Evolutionary conservation across 2,329 filamentous ascomycete genomes (phyloP), one percentile per base, ranked within the genome.

Genomic region (Talaromyces amestolkiae): DNA sequence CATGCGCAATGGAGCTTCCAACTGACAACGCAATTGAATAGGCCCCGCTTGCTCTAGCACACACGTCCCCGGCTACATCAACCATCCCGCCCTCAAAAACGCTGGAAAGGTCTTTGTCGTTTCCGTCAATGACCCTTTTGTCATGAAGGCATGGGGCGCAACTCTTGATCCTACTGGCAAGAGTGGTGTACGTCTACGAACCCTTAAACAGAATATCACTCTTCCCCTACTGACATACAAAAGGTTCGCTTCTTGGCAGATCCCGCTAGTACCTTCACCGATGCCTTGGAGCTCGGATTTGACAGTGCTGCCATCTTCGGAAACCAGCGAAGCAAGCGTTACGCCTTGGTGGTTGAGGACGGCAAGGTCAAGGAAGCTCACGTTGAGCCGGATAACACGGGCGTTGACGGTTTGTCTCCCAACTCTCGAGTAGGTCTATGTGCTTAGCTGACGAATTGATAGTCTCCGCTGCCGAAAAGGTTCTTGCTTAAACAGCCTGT

Each of bases 51-150:
- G 88, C 81, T 88, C 86, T 19, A 84, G 85, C 69, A 83, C 81
- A 58, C 94, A 98, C 76, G 84, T 98, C 54, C 94, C 94, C 0
- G 91, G 91, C 64, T 98, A 93, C 81, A 90, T 97, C 78, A 88
- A 87, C 74, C 90, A 92, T 75, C 85, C 89, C 64, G 87, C 89
- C 76, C 84, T 96, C 71, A 91, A 91, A 81, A 84, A 89, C 67
- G 92, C 91, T 35, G 93, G 93, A 58, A 84, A 90, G 73, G 91
- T 97, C 54, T 96, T 96, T 74, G 92, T 98, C 47, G 88, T 98
- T 65, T 89, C 91, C 17, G 93, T 97, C 75, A 98, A 98, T 76
- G 94, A 98, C 77, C 87, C 93, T 22, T 97, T 97, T 77, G 93
- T 97, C 54, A 97, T 93, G 86, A 96, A 96, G 79, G 93, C 93